phyloP scores from a whole-genome alignment of 768 basidiomycete species.

The Russula olivacea region DNA sequence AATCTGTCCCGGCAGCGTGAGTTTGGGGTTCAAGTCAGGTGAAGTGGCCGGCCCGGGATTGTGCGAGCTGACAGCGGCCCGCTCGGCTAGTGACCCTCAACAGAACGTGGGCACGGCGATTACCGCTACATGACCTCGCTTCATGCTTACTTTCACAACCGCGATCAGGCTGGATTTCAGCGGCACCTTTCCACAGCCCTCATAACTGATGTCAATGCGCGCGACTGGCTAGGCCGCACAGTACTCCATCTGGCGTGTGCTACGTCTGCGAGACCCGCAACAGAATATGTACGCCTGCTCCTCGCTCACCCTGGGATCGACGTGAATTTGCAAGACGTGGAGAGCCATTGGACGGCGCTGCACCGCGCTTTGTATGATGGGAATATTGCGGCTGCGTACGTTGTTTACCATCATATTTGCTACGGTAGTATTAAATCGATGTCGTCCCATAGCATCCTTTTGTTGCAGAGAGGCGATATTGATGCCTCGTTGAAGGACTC shows the following conservation, averaged over 20 bases:
- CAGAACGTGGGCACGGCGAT: too few species aligned
- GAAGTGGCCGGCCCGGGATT: too few species aligned
- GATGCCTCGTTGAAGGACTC: slow-evolving; percentile 69
- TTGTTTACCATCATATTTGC: slow-evolving; percentile 11
- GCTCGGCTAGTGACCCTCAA: too few species aligned
- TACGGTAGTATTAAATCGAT: background rate
- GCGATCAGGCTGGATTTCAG: slow-evolving; percentile 72
- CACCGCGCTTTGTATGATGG: slow-evolving; percentile 82
- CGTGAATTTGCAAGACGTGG: slow-evolving; percentile 73
- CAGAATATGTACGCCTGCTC: slow-evolving; percentile 74
- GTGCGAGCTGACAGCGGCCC: too few species aligned
- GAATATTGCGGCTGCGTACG: slow-evolving; percentile 65
- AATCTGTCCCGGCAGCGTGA: too few species aligned
- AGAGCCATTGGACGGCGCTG: slow-evolving; percentile 88
- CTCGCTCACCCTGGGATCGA: slow-evolving; percentile 70
- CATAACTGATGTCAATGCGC: slow-evolving; percentile 57
- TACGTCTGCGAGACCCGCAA: slow-evolving; percentile 39
- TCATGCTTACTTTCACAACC: slow-evolving; percentile 67
- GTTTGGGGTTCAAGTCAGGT: too few species aligned
- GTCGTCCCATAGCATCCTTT: slow-evolving; percentile 47
- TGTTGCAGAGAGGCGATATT: slow-evolving; percentile 68
- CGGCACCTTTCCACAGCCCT: slow-evolving; percentile 45
- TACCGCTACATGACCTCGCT: slow-evolving; percentile 63
- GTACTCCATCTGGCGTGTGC: slow-evolving; percentile 79
- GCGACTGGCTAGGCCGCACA: slow-evolving; percentile 67